Conservation (phyloP, 2,329 filamentous ascomycete species). For the Cordyceps fumosorosea region DNA sequence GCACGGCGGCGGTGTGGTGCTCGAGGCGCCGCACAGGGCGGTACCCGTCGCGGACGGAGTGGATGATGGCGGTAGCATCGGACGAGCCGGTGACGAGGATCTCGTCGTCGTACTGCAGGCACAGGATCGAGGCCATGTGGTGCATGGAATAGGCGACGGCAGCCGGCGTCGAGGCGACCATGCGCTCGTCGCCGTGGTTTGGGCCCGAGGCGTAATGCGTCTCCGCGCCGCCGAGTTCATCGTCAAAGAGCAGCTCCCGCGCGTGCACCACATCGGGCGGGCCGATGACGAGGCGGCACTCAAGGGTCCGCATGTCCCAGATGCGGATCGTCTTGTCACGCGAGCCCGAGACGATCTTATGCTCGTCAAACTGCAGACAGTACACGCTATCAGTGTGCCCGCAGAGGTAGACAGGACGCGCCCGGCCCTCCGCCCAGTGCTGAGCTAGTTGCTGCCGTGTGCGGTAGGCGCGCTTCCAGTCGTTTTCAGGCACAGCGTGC, state of each 20-base stretch:
- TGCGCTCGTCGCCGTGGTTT: conserved; percentile 43
- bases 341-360: conserved; percentile 93
- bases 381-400: conserved; percentile 96
- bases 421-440: conserved; percentile 73
- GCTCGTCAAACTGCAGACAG: conserved; percentile 97
- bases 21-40: conserved; percentile 70
- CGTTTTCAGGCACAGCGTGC: conserved; percentile 50
- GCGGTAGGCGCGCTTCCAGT: conserved; percentile 83
- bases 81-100: conserved; percentile 95
- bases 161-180: conserved; percentile 43
- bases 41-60: conserved; percentile 75
- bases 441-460: conserved; percentile 68
- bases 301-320: conserved; percentile 87
- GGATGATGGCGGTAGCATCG: conserved; percentile 85
- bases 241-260: conserved; percentile 43
- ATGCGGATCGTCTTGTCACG: conserved; percentile 92
- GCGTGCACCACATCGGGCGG: conserved; percentile 59
- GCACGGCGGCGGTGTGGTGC: conserved; percentile 78
- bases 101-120: conserved; percentile 85
- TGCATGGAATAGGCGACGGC: conserved; percentile 56
- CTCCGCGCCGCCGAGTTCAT: conserved; percentile 37
- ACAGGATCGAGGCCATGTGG: conserved; percentile 89
- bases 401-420: conserved; percentile 79
- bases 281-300: conserved; percentile 81
- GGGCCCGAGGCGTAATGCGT: conserved; percentile 50